Evolutionary conservation across 345 rosid species (phyloP), one percentile per base, ranked within the genome.

Genomic region (Bruguiera gymnorhiza): DNA sequence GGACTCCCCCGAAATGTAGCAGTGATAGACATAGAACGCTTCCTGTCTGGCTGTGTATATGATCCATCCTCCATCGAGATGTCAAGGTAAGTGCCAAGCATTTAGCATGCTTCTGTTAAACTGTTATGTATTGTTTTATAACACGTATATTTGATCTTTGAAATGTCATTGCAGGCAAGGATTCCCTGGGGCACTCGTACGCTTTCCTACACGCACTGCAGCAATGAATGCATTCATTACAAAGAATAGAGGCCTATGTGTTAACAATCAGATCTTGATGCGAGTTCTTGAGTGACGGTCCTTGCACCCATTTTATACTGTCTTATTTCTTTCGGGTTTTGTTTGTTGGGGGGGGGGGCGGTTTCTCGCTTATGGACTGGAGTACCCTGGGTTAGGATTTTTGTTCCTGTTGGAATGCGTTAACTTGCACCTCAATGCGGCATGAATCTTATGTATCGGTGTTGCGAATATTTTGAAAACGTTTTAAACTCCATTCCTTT

Each of bases 41-140:
- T 89, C 77, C 76, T 91, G 56, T 77, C 86, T 10, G 91, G 93
- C 34, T 91, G 85, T 80, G 84, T 84, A 43, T 87, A 68, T 66
- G 74, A 87, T 50, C 70, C 82, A 31, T 84, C 88, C 32, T 79
- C 89, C 64, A 74, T 86, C 70, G 78, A 77, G 58, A 43, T 77
- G 43, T 32, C 63, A 39, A 78, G 86, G 93, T 86, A 34, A 75
- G 82, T 76, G 50, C 48, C 36, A 37, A 51, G 15, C 2, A 31
- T 18, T 63, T 43, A 13, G 50, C 50, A 15, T 43, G 5, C 16
- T 43, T 43, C 50, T 43, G 18, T 43, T 43, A 43, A 56, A 56
- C 30, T 56, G 29, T 56, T 56, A 56, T 56, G 26, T 56, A 27
- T 27, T 8, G 16, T 56, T 56, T 55, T n/a, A 55, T 55, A n/a